These are phyloP conservation scores for Lactarius hatsudake DNA, from an alignment of 768 basidiomycete species.

Conservation along the genomic window DNA sequence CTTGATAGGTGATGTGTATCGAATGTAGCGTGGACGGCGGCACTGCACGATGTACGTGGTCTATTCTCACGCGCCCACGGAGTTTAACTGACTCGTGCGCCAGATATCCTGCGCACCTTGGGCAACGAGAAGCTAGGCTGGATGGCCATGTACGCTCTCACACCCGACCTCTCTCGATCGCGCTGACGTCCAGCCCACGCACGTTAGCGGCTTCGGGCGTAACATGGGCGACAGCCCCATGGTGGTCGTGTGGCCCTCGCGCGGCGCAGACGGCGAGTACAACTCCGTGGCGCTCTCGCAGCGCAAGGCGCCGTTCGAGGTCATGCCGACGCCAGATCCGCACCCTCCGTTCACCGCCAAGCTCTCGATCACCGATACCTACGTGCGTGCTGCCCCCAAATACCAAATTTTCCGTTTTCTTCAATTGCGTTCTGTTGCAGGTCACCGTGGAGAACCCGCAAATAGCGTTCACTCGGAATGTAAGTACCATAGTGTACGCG, in stretches of 20 bases:
- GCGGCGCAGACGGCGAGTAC: slow-evolving; percentile 40
- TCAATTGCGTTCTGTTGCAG: not conserved
- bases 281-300: slow-evolving; percentile 59
- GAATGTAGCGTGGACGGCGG: slow-evolving; percentile 13
- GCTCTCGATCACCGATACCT: slow-evolving; percentile 35
- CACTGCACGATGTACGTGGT: slow-evolving; percentile 16
- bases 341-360: slow-evolving; percentile 53
- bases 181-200: too few relatives aligned
- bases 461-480: slow-evolving; percentile 14
- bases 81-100: not conserved
- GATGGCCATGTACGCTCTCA: slow-evolving; percentile 29
- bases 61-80: too few relatives aligned
- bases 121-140: slow-evolving; percentile 25
- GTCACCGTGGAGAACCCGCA: slow-evolving; percentile 13
- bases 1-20: slow-evolving; percentile 20
- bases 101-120: slow-evolving; percentile 29
- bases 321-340: slow-evolving; percentile 54
- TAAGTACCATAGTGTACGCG: too few relatives aligned
- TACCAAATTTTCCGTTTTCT: not conserved
- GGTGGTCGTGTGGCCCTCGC: slow-evolving; percentile 73
- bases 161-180: slow-evolving; percentile 27
- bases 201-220: slow-evolving; percentile 50
- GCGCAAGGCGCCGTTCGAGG: slow-evolving; percentile 49
- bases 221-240: slow-evolving; percentile 57
- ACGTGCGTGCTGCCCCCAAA: slow-evolving; percentile 35